Evolutionary conservation across 768 basidiomycete species (phyloP), one percentile per base, ranked within the genome.

Genomic region (Chalciporus piperatus): DNA sequence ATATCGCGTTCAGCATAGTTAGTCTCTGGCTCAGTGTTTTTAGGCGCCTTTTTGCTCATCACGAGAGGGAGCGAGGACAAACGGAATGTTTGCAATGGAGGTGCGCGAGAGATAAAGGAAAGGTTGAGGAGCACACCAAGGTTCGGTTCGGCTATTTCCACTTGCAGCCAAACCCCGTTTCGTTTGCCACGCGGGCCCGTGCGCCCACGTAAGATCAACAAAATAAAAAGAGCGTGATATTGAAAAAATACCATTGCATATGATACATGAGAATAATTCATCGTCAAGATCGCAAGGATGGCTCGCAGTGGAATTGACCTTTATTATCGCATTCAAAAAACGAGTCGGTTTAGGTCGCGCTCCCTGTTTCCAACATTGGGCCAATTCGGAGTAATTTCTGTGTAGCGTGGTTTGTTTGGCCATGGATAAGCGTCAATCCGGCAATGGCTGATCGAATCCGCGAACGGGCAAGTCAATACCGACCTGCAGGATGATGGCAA

Each of bases 1-100:
- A 93, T 76, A 64, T 98, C 94, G 70, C 88, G 85, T 49, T 79
- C 65, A 20, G 78, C 77, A 68, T 89, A 96, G 41, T 74, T 74
- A 12, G 75, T 66, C 55, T 65, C 66, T 57, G 71, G 66, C 57
- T 78, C 66, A 33, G 59, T 64, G 39, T 70, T 66, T 64, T 74
- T 73, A 41, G 70, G 57, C 45, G 68, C 67, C 73, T 84, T 85
- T 76, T 82, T 84, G 73, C 69, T 75, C 73, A 76, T 76, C 59
- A 48, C 59, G 53, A 50, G 40, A 28, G 48, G 50, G 30, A 54
- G 47, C 44, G 50, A 58, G 41, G 56, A 45, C 37, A 48, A 45
- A 45, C 52, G 52, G 40, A 58, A 47, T 41, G 55, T 62, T 60
- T 57, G 55, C 9, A 57, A 45, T 49, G 54, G 59, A 56, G 25